phyloP scores from a whole-genome alignment of 2,329 filamentous ascomycete genomes.

The Pestalotiopsis sp. region DNA sequence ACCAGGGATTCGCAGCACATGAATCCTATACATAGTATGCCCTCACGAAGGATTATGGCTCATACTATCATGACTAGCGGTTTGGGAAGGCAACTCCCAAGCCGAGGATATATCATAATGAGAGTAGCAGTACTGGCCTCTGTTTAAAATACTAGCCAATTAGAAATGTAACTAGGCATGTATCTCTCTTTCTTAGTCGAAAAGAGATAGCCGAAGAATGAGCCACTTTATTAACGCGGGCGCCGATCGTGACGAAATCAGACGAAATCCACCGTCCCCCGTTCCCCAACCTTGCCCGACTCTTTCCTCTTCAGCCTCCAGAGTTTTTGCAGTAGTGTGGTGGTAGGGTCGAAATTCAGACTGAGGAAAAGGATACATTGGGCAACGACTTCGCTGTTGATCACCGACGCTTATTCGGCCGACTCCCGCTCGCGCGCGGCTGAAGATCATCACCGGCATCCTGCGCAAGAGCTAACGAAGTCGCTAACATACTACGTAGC shows the following conservation, averaged over 20 bases:
- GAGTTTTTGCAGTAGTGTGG: neutral
- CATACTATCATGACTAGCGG: neutral
- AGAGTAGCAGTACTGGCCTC: neutral
- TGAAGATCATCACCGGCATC: neutral
- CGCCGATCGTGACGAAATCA: neutral
- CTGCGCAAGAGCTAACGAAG: neutral
- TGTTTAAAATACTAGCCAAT: neutral
- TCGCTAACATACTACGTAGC: too few species aligned
- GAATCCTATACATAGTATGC: neutral
- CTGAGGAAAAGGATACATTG: neutral
- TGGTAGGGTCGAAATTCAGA: neutral
- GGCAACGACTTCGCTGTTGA: neutral
- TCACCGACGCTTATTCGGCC: neutral
- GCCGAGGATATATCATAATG: neutral
- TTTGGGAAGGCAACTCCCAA: neutral
- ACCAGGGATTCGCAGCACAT: neutral
- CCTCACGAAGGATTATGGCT: neutral
- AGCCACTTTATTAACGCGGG: neutral
- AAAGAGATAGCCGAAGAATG: neutral
- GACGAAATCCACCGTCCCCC: neutral
- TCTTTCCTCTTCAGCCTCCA: neutral
- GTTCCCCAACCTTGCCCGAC: neutral
- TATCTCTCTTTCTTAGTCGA: neutral
- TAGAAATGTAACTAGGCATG: neutral
- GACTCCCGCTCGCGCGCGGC: slow-evolving; percentile 8